These are phyloP conservation scores for Hyaloscypha finlandica DNA, from an alignment of 495 filamentous ascomycete species.

Conservation along the genomic window DNA sequence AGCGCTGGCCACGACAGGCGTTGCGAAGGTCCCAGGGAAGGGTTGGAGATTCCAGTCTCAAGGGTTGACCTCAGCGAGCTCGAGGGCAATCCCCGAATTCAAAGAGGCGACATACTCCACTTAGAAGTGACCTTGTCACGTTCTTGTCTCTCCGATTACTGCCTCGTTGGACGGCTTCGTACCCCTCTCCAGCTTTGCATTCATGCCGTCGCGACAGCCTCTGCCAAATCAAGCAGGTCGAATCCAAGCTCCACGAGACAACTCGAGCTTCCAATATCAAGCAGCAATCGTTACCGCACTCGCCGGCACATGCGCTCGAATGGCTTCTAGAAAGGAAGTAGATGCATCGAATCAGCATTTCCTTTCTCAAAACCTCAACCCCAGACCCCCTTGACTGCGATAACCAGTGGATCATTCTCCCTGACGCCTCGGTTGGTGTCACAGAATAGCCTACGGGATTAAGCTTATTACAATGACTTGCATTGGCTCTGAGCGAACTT, in stretches of 20 bases:
- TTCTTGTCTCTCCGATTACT: not conserved
- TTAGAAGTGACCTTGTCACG: not conserved
- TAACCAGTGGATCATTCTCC: not conserved
- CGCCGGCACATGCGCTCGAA: not conserved
- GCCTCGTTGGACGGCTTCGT: not conserved
- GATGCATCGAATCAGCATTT: not conserved
- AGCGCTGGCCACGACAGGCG: too few species aligned
- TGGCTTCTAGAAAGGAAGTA: not conserved
- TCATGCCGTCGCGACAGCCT: not conserved
- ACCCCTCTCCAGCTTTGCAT: not conserved
- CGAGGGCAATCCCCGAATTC: too few species aligned
- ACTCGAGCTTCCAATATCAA: not conserved
- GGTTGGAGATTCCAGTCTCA: too few species aligned
- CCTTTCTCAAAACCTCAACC: not conserved
- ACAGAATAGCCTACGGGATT: not conserved
- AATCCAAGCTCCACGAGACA: not conserved
- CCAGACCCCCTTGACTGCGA: not conserved
- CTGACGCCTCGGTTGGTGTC: not conserved
- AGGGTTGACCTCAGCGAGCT: too few species aligned
- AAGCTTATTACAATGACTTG: constrained; percentile 12
- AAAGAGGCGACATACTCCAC: not conserved
- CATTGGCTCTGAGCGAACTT: not conserved
- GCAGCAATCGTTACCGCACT: not conserved
- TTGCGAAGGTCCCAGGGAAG: too few species aligned
- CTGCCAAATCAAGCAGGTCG: not conserved